Conservation (phyloP, 768 basidiomycete genomes). For the Kwoniella botswanensis region DNA sequence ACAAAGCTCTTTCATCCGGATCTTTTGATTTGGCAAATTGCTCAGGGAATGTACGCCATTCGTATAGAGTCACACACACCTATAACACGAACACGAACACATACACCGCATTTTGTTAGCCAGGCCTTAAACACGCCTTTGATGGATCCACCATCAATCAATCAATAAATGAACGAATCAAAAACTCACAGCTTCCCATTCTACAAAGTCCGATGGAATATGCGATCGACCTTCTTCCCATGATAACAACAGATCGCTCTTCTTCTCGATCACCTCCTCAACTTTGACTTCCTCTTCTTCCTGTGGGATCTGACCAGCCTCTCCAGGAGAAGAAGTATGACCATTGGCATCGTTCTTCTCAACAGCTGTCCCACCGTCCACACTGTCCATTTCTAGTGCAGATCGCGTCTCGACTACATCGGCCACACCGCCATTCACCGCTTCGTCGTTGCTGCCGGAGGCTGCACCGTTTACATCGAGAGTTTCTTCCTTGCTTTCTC, state of each 20-base stretch:
- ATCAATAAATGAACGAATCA: not conserved
- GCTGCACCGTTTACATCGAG: not conserved
- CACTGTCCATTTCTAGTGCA: too few species aligned
- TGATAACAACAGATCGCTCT: constrained; percentile 14
- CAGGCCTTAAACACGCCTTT: not conserved
- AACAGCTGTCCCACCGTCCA: not conserved
- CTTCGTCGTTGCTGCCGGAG: too few species aligned
- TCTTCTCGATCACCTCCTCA: constrained; percentile 34
- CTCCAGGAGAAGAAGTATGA: not conserved
- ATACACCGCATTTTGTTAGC: not conserved
- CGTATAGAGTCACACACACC: constrained; percentile 80
- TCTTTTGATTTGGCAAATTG: constrained; percentile 77
- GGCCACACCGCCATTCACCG: too few species aligned
- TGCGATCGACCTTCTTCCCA: constrained; percentile 10
- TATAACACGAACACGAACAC: constrained; percentile 50
- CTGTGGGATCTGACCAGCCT: constrained; percentile 6
- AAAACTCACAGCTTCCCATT: constrained; percentile 83
- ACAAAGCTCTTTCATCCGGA: constrained; percentile 78
- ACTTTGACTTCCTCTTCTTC: constrained; percentile 59
- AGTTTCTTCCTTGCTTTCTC: not conserved
- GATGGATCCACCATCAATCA: not conserved
- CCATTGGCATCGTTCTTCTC: not conserved
- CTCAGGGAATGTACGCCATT: constrained; percentile 82
- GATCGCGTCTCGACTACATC: too few species aligned
- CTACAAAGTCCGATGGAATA: constrained; percentile 60